A percentile compares a stretch with the other conserved stretches of the same genome.
phyloP scores from a whole-genome alignment of 2,329 filamentous ascomycete species.

The Aspergillus transmontanensis region DNA sequence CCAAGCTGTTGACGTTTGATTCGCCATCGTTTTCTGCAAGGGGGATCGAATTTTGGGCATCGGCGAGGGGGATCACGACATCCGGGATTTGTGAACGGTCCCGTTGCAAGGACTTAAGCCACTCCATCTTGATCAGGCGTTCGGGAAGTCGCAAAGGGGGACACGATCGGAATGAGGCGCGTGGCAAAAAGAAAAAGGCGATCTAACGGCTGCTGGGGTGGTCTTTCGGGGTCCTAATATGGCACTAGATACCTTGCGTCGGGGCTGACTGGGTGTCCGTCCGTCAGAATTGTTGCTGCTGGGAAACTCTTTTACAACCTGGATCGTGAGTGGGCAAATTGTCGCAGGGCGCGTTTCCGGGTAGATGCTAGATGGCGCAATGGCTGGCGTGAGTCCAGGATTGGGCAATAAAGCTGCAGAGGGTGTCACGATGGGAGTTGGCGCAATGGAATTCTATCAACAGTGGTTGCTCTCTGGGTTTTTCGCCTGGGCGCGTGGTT shows the following conservation, averaged over 20 bases:
- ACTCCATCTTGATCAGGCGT: not conserved
- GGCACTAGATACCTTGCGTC: not conserved
- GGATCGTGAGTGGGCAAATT: not conserved
- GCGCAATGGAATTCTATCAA: not conserved
- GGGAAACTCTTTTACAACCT: not conserved
- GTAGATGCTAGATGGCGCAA: not conserved
- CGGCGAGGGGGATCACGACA: conserved; percentile 53
- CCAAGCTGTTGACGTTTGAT: conserved; percentile 36
- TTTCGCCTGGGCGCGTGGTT: not conserved
- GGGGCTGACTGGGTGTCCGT: not conserved
- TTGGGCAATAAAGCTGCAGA: not conserved
- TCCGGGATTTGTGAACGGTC: conserved; percentile 48
- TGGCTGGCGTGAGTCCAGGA: not conserved
- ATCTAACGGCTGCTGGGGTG: not conserved
- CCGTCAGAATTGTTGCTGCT: not conserved
- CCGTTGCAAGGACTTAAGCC: not conserved
- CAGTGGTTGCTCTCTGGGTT: not conserved
- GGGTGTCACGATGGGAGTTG: not conserved
- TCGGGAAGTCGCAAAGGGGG: not conserved
- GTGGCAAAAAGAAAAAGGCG: not conserved
- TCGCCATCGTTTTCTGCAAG: conserved; percentile 32
- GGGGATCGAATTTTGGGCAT: conserved; percentile 34
- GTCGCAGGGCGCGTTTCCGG: not conserved
- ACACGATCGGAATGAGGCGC: not conserved
- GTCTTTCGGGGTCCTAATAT: not conserved